These are phyloP conservation scores for Alternaria sp. DNA, from an alignment of 2,329 filamentous ascomycete genomes.

Conservation along the genomic window DNA sequence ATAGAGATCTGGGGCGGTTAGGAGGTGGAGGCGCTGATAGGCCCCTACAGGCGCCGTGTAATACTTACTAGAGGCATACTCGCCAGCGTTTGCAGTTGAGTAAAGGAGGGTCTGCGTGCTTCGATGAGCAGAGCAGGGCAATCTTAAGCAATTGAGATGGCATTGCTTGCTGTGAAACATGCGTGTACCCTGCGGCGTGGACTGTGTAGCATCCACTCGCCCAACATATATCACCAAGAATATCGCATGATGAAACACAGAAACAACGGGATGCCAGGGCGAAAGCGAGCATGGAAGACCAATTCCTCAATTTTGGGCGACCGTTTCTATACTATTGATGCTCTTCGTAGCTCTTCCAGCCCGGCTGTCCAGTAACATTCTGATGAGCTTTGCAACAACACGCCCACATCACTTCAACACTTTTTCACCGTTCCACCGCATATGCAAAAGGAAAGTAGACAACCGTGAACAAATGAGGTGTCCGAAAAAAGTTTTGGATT, in stretches of 20 bases:
- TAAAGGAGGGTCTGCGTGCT: neutral
- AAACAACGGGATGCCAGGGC: constrained; percentile 11
- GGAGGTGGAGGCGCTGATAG: constrained; percentile 21
- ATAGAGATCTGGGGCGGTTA: constrained; percentile 28
- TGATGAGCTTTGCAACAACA: constrained; percentile 31
- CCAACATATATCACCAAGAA: constrained; percentile 12
- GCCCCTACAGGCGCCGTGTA: constrained; percentile 20
- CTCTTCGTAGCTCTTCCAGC: constrained; percentile 40
- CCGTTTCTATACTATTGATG: constrained; percentile 45
- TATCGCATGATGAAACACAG: constrained; percentile 37
- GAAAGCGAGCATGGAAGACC: constrained; percentile 25
- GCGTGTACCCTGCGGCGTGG: constrained; percentile 23
- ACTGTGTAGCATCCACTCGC: constrained; percentile 32
- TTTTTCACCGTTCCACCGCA: constrained; percentile 24
- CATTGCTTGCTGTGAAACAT: constrained; percentile 36
- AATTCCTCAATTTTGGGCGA: constrained; percentile 32
- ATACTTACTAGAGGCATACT: constrained; percentile 37
- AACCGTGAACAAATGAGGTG: neutral
- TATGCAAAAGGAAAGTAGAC: constrained; percentile 18
- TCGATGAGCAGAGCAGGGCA: constrained; percentile 12
- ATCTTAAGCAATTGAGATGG: constrained; percentile 20
- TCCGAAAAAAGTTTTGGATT: constrained; percentile 17
- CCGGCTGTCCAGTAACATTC: constrained; percentile 43
- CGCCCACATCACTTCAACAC: constrained; percentile 19
- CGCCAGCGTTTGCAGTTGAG: constrained; percentile 5